These are phyloP conservation scores for Pinus taeda DNA, from an alignment of 75 land plant genomes.

Conservation along the genomic window DNA sequence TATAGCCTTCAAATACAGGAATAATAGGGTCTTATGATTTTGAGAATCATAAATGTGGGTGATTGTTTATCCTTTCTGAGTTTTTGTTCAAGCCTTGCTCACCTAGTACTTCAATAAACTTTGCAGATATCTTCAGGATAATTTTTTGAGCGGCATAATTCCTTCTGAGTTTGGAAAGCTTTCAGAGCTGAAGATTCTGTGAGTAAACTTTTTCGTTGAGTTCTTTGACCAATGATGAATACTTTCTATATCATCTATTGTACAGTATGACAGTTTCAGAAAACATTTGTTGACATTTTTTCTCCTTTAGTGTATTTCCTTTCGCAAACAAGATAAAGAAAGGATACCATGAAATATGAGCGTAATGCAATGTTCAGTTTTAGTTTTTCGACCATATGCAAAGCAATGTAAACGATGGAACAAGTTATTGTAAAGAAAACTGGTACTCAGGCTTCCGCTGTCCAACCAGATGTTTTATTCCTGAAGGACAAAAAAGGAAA, in stretches of 20 bases:
- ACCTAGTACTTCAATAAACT: not conserved
- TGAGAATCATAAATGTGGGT: too few species aligned
- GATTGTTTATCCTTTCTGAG: too few species aligned
- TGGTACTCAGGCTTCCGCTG: too few species aligned
- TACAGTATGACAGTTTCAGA: not conserved
- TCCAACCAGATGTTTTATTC: too few species aligned
- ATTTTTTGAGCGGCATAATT: conserved; percentile 68
- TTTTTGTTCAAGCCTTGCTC: too few species aligned
- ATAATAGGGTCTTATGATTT: too few species aligned
- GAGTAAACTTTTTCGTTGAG: conserved; percentile 15
- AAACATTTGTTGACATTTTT: not conserved
- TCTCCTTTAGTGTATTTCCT: not conserved
- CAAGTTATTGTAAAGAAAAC: too few species aligned
- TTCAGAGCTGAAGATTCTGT: conserved; percentile 49
- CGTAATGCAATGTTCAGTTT: not conserved
- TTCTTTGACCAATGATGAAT: not conserved
- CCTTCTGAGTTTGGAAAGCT: conserved; percentile 76
- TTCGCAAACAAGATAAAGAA: not conserved
- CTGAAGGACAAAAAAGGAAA: too few species aligned
- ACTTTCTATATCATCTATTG: too few species aligned
- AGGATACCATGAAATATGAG: not conserved
- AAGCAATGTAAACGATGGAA: not conserved
- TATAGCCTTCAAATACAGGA: too few species aligned
- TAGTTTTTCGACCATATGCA: not conserved
- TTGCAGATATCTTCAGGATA: conserved; percentile 71